Percentiles rank a stretch among this genome's conserved stretches.
Evolutionary conservation across 1,284 basidiomycete genomes (phyloP).

Genomic region (Ceratobasidium theobromae): DNA sequence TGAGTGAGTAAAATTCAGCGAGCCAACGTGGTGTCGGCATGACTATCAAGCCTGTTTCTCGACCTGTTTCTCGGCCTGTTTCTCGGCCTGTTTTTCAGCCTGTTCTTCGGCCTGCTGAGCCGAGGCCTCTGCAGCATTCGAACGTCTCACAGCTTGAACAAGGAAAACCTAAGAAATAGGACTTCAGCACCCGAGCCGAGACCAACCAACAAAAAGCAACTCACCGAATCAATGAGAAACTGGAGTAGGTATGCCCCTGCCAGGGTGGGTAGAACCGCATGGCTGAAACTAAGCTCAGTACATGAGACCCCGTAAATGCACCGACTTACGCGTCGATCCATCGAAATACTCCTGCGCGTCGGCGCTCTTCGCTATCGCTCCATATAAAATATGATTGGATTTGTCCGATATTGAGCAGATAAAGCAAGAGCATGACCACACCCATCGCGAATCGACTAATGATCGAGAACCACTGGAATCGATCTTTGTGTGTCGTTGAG

Average conservation of each 20-base stretch:
- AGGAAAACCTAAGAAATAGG: no score
- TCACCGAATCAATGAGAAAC: slow-evolving; percentile 23
- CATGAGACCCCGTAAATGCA: not conserved
- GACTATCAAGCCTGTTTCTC: no score
- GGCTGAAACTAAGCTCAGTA: not conserved
- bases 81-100: no score
- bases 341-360: not conserved
- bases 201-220: no score
- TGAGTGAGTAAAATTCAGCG: no score
- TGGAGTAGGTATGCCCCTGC: slow-evolving; percentile 3
- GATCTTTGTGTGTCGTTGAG: slow-evolving; percentile 2
- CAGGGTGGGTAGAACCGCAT: slow-evolving; percentile 8
- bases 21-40: no score
- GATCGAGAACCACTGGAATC: slow-evolving; percentile 19
- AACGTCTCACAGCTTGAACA: no score
- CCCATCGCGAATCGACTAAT: slow-evolving; percentile 21
- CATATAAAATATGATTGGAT: not conserved
- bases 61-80: no score
- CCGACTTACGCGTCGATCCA: slow-evolving; percentile 21
- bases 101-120: no score
- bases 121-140: no score
- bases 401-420: slow-evolving; percentile 10
- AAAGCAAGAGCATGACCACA: slow-evolving; percentile 2
- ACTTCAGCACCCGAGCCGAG: no score
- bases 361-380: not conserved